Evolutionary conservation across 805 yeast genomes (phyloP).

Genomic region (Myxozyma vanderwaltii): DNA sequence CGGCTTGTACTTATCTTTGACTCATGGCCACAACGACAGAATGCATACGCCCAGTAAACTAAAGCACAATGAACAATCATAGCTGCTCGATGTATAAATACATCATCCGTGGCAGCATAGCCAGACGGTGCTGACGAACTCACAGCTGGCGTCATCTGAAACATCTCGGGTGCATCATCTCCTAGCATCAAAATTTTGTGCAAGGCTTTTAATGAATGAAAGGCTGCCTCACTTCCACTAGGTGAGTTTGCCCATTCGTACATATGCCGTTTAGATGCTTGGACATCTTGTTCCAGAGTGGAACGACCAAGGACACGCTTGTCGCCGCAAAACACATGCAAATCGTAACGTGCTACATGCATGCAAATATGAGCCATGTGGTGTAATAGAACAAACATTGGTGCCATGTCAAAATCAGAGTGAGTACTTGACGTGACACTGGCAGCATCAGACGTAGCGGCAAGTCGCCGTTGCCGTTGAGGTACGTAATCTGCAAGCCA

Average conservation of each 20-base stretch:
- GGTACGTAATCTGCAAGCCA: constrained; percentile 51
- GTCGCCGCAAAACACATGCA: constrained; percentile 77
- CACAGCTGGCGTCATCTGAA: background rate
- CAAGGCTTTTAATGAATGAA: constrained; percentile 50
- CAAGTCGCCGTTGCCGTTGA: background rate
- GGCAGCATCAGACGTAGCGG: background rate
- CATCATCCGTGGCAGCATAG: constrained; percentile 35
- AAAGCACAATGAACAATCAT: constrained; percentile 38
- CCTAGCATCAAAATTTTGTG: constrained; percentile 19
- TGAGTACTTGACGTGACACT: background rate
- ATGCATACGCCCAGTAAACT: constrained; percentile 44
- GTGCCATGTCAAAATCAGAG: constrained; percentile 8
- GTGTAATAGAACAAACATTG: constrained; percentile 13
- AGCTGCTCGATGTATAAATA: constrained; percentile 38
- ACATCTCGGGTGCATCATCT: constrained; percentile 6
- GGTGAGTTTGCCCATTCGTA: constrained; percentile 53
- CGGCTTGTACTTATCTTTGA: constrained; percentile 24
- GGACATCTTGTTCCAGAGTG: constrained; percentile 55
- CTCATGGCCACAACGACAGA: constrained; percentile 41
- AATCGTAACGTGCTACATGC: constrained; percentile 73
- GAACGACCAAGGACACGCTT: constrained; percentile 75
- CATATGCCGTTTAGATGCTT: constrained; percentile 53
- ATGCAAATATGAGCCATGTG: constrained; percentile 39
- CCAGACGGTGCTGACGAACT: constrained; percentile 21
- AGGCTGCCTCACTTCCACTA: constrained; percentile 52